Base-by-base conservation (phyloP, 73 alveolate genomes). In the Effrenium voratum region DNA sequence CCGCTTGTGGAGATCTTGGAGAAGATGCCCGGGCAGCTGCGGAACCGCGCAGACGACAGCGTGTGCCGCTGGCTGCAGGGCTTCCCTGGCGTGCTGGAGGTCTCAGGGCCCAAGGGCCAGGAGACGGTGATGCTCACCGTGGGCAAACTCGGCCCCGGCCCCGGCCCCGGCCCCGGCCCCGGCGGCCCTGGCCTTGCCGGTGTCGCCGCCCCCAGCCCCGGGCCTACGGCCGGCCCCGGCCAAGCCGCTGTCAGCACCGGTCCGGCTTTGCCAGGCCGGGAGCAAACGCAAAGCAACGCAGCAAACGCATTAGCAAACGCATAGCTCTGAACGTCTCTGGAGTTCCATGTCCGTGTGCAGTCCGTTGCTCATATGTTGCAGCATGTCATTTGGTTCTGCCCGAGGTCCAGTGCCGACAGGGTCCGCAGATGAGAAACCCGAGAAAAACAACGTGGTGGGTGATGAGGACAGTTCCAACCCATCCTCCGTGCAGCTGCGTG, bases 81-180 rank as follows among this genome's bases (percentile, higher is more conserved):
- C 60, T 86, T 40, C 47, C 91, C 91, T 43, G 57, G 66, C 80
- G 59, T 86, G 82, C 38, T 86, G 38, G 80, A 55, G 82, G 80
- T 86, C 34, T 49, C 80, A 2, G 94, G 94, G 81, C 94, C 94
- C 66, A 86, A 86, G 77, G 94, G 94, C 30, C 66, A 86, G 94
- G 94, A 86, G 63, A 59, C 46, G 77, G 94, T 86, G 66, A 73
- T 86, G 83, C 50, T 86, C 43, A 73, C 94, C 63, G 41, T 86
- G 46, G 94, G 80, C 50, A 86, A 55, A 66, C 80, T 49, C 19
- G 63, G 55, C 2, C 76, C 76, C 50, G 34, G 43, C 91, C 5
- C 63, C 87, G 63, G 63, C 4, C n/a, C 73, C 92, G 36, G 79
- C 93, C 46, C 77, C 79, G 24, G 73, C 59, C 34, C 45, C 82